Evolutionary conservation across 2,329 filamentous ascomycete species (phyloP).

Genomic region (Pestalotiopsis sp.): DNA sequence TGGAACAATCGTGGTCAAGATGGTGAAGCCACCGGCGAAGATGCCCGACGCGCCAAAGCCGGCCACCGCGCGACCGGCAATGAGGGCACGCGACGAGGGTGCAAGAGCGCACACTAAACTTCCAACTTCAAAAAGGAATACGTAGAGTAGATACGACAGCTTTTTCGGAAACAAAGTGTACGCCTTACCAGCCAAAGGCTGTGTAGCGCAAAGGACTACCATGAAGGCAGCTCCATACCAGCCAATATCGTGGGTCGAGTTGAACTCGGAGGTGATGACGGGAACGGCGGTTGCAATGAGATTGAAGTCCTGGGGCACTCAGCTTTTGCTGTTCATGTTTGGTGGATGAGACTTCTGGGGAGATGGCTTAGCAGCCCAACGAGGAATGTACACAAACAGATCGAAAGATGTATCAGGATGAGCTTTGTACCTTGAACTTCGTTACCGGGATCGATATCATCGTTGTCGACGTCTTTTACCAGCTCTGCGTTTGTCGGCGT

Average conservation of each 20-base stretch:
- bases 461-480: background rate
- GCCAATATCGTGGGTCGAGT: constrained; percentile 42
- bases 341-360: too few relatives aligned
- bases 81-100: constrained; percentile 25
- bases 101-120: constrained; percentile 18
- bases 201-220: constrained; percentile 32
- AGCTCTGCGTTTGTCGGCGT: too few relatives aligned
- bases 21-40: constrained; percentile 27
- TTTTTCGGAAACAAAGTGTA: constrained; percentile 37
- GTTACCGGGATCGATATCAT: constrained; percentile 17
- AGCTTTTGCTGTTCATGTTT: background rate
- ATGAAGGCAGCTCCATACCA: constrained; percentile 46
- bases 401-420: constrained; percentile 12
- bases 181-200: constrained; percentile 33
- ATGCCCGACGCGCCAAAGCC: constrained; percentile 29
- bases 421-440: constrained; percentile 16
- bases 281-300: constrained; percentile 39
- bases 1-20: constrained; percentile 19
- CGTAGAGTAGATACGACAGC: constrained; percentile 32
- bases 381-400: constrained; percentile 21
- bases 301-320: background rate
- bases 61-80: constrained; percentile 29
- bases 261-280: constrained; percentile 34
- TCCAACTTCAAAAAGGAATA: constrained; percentile 32
- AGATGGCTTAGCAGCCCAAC: constrained; percentile 15